These are phyloP conservation scores for Pseudozyma thailandica DNA, from an alignment of 1,284 basidiomycete genomes.

Conservation along the genomic window DNA sequence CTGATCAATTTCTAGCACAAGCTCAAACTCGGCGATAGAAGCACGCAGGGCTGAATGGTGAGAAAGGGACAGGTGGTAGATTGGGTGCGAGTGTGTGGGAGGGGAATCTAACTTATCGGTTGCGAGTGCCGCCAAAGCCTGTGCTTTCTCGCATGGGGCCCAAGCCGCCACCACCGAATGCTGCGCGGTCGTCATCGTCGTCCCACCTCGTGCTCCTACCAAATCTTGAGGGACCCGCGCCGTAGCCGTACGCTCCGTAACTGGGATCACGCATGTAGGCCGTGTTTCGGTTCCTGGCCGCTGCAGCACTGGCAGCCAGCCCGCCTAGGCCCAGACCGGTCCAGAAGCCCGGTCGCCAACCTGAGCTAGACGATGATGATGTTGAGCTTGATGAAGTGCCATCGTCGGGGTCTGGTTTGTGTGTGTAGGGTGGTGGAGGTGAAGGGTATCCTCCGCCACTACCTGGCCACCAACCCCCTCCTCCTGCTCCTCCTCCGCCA, in stretches of 20 bases:
- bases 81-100: no score
- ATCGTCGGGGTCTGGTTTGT: slow-evolving; percentile 68
- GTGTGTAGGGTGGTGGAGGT: slow-evolving; percentile 82
- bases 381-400: slow-evolving; percentile 2
- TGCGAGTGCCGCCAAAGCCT: slow-evolving; percentile 55
- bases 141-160: slow-evolving; percentile 27
- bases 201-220: background rate
- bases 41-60: no score
- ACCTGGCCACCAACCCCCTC: slow-evolving; percentile 49
- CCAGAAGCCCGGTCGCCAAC: slow-evolving; percentile 59
- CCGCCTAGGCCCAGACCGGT: slow-evolving; percentile 50
- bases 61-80: no score
- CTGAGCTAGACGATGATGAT: slow-evolving; percentile 11
- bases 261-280: background rate
- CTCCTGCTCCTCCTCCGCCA: slow-evolving; percentile 48
- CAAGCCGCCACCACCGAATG: slow-evolving; percentile 5
- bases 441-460: slow-evolving; percentile 2
- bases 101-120: slow-evolving; percentile 16
- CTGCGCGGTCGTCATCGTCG: background rate
- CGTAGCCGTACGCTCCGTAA: slow-evolving; percentile 3
- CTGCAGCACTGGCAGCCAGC: slow-evolving; percentile 32
- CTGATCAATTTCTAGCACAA: no score
- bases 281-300: slow-evolving; percentile 8
- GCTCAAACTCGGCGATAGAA: no score
- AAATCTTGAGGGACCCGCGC: background rate